Percentiles rank a stretch among this genome's conserved stretches.
phyloP scores from a whole-genome alignment of 148 eudicot species.

The Persicaria tinctoria region DNA sequence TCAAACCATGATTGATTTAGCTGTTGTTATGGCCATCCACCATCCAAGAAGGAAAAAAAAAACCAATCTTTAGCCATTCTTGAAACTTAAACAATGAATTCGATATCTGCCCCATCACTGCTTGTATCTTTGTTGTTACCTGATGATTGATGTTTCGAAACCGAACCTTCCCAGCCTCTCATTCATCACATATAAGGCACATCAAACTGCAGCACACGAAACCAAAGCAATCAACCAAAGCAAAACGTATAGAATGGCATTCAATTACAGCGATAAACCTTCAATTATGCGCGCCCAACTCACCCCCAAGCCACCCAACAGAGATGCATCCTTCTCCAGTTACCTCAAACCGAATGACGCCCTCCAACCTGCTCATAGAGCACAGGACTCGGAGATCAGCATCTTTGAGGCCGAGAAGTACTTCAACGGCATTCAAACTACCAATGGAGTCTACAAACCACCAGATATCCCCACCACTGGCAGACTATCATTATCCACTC shows the following conservation, averaged over 20 bases:
- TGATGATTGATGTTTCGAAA: slow-evolving; percentile 1
- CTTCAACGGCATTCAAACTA: slow-evolving; percentile 33
- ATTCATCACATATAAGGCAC: slow-evolving; percentile 6
- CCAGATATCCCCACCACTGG: background rate
- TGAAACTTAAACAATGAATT: background rate
- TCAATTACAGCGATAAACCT: slow-evolving; percentile 15
- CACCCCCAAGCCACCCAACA: slow-evolving; percentile 14
- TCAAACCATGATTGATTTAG: slow-evolving; percentile 5
- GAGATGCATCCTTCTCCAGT: slow-evolving; percentile 30
- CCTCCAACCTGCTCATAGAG: background rate
- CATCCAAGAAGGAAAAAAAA: background rate
- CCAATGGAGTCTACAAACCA: slow-evolving; percentile 5
- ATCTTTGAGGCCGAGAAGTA: slow-evolving; percentile 79
- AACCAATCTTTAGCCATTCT: background rate
- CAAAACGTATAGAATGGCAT: background rate
- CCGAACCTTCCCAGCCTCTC: background rate
- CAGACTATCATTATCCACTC: background rate
- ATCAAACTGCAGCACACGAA: background rate
- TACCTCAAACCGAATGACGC: slow-evolving; percentile 20
- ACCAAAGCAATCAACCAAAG: background rate
- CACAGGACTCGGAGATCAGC: slow-evolving; percentile 53
- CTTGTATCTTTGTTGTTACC: background rate
- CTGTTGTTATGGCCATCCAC: slow-evolving; percentile 15
- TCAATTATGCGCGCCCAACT: slow-evolving; percentile 29
- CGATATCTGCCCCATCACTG: background rate